Conservation (phyloP, 371 early-diverging fungal species). For the Capillidium heterosporum region DNA sequence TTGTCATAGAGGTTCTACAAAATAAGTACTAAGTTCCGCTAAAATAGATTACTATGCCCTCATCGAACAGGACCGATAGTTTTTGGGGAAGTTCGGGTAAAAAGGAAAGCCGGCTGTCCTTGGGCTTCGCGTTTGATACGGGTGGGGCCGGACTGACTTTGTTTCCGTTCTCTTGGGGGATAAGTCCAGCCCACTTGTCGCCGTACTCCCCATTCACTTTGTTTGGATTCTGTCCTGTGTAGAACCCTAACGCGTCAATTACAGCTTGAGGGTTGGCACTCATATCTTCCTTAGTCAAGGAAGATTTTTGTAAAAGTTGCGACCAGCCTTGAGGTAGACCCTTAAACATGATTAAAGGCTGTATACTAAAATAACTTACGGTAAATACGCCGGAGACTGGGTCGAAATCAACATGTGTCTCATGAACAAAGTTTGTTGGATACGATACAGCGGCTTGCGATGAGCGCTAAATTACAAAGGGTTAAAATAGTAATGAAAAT, state of each 20-base stretch:
- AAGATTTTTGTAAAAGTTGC: constrained; percentile 64
- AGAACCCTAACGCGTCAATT: constrained; percentile 86
- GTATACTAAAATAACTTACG: constrained; percentile 15
- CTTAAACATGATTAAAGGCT: constrained; percentile 13
- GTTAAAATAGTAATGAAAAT: not conserved
- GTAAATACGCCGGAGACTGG: constrained; percentile 60
- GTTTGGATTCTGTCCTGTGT: constrained; percentile 52
- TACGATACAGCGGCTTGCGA: constrained; percentile 39
- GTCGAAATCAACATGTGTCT: constrained; percentile 79
- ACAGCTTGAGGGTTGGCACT: constrained; percentile 92
- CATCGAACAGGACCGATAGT: constrained; percentile 6
- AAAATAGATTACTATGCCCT: constrained; percentile 89
- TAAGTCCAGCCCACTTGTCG: constrained; percentile 9
- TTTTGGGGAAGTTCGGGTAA: constrained; percentile 4
- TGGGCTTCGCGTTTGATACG: not conserved
- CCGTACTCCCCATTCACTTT: constrained; percentile 24
- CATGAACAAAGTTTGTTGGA: constrained; percentile 71
- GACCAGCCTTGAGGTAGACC: constrained; percentile 89
- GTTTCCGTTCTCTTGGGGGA: not conserved
- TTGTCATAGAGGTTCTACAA: constrained; percentile 72
- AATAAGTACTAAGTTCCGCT: constrained; percentile 60
- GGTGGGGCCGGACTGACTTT: not conserved
- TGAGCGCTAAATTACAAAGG: constrained; percentile 18
- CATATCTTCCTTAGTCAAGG: constrained; percentile 87
- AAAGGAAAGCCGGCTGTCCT: not conserved